Evolutionary conservation across 257 asterid genomes (phyloP).

Genomic region (Primulina huaijiensis): DNA sequence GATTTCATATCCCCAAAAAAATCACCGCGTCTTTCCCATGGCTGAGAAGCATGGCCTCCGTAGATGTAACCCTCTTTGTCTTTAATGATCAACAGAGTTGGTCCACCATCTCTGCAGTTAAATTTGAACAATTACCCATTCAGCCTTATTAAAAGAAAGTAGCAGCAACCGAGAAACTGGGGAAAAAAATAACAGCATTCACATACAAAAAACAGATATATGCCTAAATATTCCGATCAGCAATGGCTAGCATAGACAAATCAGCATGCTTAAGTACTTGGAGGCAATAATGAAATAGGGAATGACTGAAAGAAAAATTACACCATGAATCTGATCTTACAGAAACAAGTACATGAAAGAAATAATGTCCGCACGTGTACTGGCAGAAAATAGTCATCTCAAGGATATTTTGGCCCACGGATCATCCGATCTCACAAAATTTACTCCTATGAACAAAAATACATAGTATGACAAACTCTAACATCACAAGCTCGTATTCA

Average conservation of each 20-base stretch:
- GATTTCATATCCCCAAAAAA: constrained; percentile 84
- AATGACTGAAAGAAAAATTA: not conserved
- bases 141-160: constrained; percentile 29
- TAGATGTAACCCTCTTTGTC: constrained; percentile 79
- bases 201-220: not conserved
- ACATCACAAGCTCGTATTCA: not conserved
- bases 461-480: not conserved
- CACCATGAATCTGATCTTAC: not conserved
- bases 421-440: not conserved
- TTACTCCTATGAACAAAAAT: not conserved
- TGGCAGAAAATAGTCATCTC: not conserved
- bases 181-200: constrained; percentile 14
- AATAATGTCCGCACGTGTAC: not conserved
- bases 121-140: constrained; percentile 36
- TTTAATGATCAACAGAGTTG: constrained; percentile 70
- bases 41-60: constrained; percentile 96
- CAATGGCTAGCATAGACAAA: not conserved
- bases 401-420: not conserved
- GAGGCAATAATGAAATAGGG: not conserved
- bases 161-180: constrained; percentile 30
- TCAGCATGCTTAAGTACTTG: not conserved
- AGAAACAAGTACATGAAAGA: not conserved
- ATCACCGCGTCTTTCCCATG: constrained; percentile 89
- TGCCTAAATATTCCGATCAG: not conserved
- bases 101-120: constrained; percentile 70